These are phyloP conservation scores for Saccharomycopsis babjevae DNA, from an alignment of 805 yeast genomes.

Conservation along the genomic window DNA sequence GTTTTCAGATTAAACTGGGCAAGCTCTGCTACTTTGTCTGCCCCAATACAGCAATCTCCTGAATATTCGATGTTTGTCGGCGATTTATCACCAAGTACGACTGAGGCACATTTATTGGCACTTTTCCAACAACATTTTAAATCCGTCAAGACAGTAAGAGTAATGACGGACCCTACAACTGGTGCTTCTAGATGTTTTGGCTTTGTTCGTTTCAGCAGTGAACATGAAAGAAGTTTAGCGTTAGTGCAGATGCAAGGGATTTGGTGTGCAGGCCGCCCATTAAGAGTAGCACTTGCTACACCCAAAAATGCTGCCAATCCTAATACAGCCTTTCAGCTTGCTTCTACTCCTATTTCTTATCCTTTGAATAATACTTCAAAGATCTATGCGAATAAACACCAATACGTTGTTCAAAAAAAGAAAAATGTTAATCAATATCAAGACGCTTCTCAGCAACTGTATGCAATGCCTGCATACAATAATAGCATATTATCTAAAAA, in stretches of 20 bases:
- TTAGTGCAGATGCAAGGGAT: constrained; percentile 67
- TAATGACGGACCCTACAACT: constrained; percentile 77
- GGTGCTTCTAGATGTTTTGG: constrained; percentile 24
- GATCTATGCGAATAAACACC: background rate
- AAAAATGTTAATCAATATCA: background rate
- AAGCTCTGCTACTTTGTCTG: constrained; percentile 63
- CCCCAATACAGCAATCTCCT: constrained; percentile 64
- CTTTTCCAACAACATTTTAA: constrained; percentile 57
- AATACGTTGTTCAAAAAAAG: background rate
- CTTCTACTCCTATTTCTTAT: constrained; percentile 6
- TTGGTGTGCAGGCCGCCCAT: constrained; percentile 69
- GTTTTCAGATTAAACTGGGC: constrained; percentile 77
- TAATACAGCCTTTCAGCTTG: constrained; percentile 7
- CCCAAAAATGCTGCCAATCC: constrained; percentile 40
- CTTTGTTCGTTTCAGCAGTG: constrained; percentile 65
- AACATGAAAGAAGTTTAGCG: constrained; percentile 58
- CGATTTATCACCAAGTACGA: constrained; percentile 65
- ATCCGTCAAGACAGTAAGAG: constrained; percentile 69
- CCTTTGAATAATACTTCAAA: background rate
- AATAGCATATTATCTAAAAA: background rate
- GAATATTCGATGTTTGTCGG: constrained; percentile 78
- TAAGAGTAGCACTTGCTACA: constrained; percentile 71
- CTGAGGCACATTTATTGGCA: constrained; percentile 69
- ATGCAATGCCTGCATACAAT: background rate
- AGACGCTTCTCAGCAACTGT: background rate